A percentile compares a stretch with the other conserved stretches of the same genome.
Conservation (phyloP, 148 eudicot genomes). For the Amaranthus palmeri region DNA sequence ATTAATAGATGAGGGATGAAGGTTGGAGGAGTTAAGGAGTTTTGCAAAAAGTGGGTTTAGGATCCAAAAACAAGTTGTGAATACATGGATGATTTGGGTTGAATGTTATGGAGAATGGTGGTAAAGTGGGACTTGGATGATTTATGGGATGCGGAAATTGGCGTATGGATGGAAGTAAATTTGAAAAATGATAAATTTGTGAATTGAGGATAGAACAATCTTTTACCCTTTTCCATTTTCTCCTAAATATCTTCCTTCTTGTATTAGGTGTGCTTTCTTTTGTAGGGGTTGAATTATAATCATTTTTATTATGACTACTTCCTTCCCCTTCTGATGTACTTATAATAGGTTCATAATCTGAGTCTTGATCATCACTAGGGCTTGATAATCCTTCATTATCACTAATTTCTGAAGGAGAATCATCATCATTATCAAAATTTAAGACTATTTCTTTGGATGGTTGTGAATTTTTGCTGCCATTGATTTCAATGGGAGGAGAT, state of each 20-base stretch:
- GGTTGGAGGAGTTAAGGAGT: no score
- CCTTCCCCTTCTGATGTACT: constrained; percentile 1
- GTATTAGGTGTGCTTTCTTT: constrained; percentile 13
- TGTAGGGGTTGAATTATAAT: neutral
- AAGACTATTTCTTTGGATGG: neutral
- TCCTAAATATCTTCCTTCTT: constrained; percentile 12
- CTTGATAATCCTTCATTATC: constrained; percentile 16
- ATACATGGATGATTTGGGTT: no score
- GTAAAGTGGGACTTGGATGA: no score
- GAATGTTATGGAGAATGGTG: no score
- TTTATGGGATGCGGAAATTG: no score
- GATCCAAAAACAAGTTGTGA: no score
- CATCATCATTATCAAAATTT: neutral
- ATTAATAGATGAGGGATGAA: no score
- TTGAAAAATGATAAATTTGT: no score
- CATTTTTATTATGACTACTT: neutral
- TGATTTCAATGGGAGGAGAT: neutral
- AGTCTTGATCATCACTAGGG: constrained; percentile 24
- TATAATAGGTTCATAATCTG: constrained; percentile 14
- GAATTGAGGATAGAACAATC: no score
- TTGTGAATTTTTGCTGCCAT: neutral
- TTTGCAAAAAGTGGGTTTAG: no score
- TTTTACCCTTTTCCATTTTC: constrained; percentile 4
- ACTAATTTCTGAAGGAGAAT: neutral
- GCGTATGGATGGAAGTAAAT: no score